Percentiles rank a stretch among this genome's conserved stretches.
Evolutionary conservation across 257 asterid species (phyloP).

Genomic region (Forsythia viridissima): DNA sequence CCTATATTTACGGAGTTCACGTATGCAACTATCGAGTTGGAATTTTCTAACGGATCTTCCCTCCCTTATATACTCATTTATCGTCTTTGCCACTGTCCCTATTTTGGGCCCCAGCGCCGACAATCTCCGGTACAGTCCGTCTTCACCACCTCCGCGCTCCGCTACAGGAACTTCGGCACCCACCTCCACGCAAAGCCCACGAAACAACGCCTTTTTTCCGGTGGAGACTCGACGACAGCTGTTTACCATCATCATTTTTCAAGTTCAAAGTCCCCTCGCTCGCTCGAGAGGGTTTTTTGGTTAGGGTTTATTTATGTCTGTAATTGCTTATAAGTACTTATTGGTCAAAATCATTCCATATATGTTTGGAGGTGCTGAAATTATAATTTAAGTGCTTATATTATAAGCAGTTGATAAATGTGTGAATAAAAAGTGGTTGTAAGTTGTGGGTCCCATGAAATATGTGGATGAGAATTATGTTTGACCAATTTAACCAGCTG

Average conservation of each 20-base stretch:
- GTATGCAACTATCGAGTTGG: slow-evolving; percentile 54
- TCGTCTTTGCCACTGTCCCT: slow-evolving; percentile 49
- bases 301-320: slow-evolving; percentile 21
- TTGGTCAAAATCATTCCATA: no score
- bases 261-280: neutral
- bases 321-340: no score
- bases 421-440: no score
- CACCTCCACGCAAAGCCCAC: slow-evolving; percentile 39
- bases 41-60: slow-evolving; percentile 45
- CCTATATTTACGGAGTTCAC: slow-evolving; percentile 60
- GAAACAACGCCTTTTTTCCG: slow-evolving; percentile 25
- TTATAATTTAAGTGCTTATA: no score
- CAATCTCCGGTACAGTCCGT: slow-evolving; percentile 55
- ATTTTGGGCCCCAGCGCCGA: slow-evolving; percentile 58
- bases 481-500: no score
- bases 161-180: slow-evolving; percentile 16
- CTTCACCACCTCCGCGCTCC: neutral
- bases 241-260: slow-evolving; percentile 22
- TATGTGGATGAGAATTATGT: no score
- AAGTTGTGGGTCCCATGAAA: no score
- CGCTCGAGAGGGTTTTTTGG: neutral
- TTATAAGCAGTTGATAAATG: no score
- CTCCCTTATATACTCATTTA: slow-evolving; percentile 59
- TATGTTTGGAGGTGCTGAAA: no score
- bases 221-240: slow-evolving; percentile 29